Conservation (phyloP, 2,329 filamentous ascomycete species). For the Daldinia eschscholtzii region DNA sequence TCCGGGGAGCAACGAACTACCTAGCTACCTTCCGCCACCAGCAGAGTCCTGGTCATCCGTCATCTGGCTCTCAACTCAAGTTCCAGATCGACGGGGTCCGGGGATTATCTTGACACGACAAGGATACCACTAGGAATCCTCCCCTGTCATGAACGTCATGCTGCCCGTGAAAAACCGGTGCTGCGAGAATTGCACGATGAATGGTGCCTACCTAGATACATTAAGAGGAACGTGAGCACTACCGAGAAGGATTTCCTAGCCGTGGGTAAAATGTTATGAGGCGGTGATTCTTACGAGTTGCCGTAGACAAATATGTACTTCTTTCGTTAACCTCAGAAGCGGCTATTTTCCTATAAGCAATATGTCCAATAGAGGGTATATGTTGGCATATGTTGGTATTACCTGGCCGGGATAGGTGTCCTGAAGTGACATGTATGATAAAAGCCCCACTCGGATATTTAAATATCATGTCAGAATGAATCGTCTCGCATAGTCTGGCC, state of each 20-base stretch:
- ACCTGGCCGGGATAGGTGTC: too few species aligned
- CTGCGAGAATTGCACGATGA: not conserved
- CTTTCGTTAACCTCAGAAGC: not conserved
- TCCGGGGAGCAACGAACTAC: too few species aligned
- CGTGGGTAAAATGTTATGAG: not conserved
- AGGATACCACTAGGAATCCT: not conserved
- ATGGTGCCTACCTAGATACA: not conserved
- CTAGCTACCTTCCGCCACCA: too few species aligned
- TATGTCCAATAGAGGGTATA: too few species aligned
- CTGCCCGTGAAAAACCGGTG: not conserved
- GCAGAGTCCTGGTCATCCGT: not conserved
- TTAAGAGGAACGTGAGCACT: not conserved
- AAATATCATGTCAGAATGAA: too few species aligned
- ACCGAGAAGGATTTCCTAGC: not conserved
- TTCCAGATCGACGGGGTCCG: not conserved
- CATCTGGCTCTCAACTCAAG: not conserved
- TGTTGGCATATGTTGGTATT: too few species aligned
- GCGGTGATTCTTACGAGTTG: not conserved
- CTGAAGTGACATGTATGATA: not conserved
- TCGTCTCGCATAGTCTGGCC: too few species aligned
- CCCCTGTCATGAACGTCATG: not conserved
- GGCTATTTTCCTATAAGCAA: not conserved
- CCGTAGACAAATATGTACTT: not conserved
- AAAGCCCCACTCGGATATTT: too few species aligned
- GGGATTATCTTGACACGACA: not conserved